Evolutionary conservation across 2,329 filamentous ascomycete species (phyloP).

Genomic region (Nemania abortiva): DNA sequence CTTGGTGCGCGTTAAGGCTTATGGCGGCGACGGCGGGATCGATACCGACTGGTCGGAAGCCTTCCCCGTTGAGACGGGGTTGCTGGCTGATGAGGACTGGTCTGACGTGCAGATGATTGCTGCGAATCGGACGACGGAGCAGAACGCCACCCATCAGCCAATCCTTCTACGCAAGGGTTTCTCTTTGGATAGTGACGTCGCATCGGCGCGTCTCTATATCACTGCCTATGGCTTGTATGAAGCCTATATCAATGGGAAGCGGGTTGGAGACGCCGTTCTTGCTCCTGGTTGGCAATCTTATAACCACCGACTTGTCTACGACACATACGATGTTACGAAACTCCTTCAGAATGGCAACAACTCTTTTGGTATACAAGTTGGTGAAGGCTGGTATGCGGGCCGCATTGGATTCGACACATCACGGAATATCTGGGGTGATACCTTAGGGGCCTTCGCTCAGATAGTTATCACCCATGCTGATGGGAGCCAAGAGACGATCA

Average conservation of each 20-base stretch:
- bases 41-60: constrained; percentile 51
- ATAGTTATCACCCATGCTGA: constrained; percentile 45
- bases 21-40: constrained; percentile 44
- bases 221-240: constrained; percentile 61
- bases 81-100: constrained; percentile 51
- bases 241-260: constrained; percentile 60
- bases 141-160: constrained; percentile 49
- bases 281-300: constrained; percentile 68
- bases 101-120: constrained; percentile 49
- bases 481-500: constrained; percentile 40
- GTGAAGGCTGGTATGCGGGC: constrained; percentile 65
- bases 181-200: constrained; percentile 39
- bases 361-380: constrained; percentile 60
- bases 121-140: constrained; percentile 48
- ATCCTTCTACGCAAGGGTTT: constrained; percentile 54
- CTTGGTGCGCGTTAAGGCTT: constrained; percentile 52
- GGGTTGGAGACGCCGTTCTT: constrained; percentile 56
- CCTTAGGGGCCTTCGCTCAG: constrained; percentile 49
- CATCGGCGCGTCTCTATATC: constrained; percentile 60
- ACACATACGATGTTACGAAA: constrained; percentile 63
- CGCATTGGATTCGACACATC: constrained; percentile 51
- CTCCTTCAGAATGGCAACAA: constrained; percentile 56
- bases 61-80: constrained; percentile 53
- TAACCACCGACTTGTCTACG: constrained; percentile 62
- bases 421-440: constrained; percentile 52